These are phyloP conservation scores for Coemansia sp. DNA, from an alignment of 192 early-diverging fungal genomes.

Conservation along the genomic window DNA sequence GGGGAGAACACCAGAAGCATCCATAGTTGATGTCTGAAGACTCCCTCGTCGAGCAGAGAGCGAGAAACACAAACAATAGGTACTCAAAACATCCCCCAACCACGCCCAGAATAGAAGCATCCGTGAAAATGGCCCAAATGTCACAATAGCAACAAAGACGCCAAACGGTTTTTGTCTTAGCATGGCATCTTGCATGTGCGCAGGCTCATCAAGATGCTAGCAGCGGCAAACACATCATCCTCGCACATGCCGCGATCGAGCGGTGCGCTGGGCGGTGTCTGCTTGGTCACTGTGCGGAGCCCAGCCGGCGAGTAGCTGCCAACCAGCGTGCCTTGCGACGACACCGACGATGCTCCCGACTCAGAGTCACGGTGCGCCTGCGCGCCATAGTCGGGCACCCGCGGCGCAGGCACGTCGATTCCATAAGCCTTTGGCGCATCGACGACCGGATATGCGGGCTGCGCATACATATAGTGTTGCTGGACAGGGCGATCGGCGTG, in stretches of 20 bases:
- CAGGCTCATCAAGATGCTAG: constrained; percentile 55
- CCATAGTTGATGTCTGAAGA: no score
- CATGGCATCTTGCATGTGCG: constrained; percentile 53
- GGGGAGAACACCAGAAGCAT: background rate
- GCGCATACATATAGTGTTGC: constrained; percentile 9
- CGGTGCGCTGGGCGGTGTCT: constrained; percentile 4
- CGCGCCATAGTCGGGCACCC: constrained; percentile 11
- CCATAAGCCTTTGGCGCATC: constrained; percentile 20
- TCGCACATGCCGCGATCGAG: constrained; percentile 15
- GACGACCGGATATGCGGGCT: constrained; percentile 4
- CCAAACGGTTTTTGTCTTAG: constrained; percentile 5
- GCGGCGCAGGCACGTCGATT: constrained; percentile 31
- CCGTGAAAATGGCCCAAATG: background rate
- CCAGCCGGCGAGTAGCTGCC: constrained; percentile 27
- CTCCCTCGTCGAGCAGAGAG: no score
- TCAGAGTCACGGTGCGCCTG: constrained; percentile 36
- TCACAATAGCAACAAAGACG: background rate
- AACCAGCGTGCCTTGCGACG: constrained; percentile 40
- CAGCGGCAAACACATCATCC: constrained; percentile 51
- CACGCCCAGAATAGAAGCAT: background rate
- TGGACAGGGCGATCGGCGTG: constrained; percentile 9
- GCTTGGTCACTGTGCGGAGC: constrained; percentile 4
- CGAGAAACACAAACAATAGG: no score
- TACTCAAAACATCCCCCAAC: background rate
- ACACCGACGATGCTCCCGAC: constrained; percentile 41